Evolutionary conservation across 75 land plant species (phyloP).

Genomic region (Selaginella moellendorffii): DNA sequence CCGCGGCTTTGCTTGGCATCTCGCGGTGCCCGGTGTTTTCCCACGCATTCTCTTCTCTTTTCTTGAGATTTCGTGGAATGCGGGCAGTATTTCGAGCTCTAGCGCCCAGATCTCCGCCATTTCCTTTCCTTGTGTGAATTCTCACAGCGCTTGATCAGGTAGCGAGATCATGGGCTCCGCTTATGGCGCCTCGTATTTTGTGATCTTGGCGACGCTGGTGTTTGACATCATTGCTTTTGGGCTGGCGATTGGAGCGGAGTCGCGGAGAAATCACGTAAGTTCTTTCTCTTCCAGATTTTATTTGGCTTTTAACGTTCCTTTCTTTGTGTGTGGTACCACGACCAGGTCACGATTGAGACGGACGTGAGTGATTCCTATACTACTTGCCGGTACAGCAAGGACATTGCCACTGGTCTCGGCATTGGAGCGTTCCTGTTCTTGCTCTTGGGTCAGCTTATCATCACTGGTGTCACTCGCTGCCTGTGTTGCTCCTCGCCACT

Average conservation of each 20-base stretch:
- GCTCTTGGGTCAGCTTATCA: not conserved
- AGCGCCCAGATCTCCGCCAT: too few relatives aligned
- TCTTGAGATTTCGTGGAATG: too few relatives aligned
- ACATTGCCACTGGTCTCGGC: constrained; percentile 1
- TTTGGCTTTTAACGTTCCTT: too few relatives aligned
- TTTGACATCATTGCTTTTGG: constrained; percentile 6
- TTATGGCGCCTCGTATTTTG: not conserved
- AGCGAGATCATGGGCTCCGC: constrained; percentile 2
- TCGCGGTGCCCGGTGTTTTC: too few relatives aligned
- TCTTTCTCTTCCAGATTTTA: too few relatives aligned
- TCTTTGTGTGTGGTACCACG: too few relatives aligned
- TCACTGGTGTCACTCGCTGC: not conserved
- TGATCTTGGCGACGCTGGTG: not conserved
- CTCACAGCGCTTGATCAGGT: too few relatives aligned
- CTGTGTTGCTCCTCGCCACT: constrained; percentile 1
- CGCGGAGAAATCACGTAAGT: constrained; percentile 5
- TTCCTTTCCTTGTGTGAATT: too few relatives aligned
- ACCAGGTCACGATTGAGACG: not conserved
- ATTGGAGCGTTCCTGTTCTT: constrained; percentile 6
- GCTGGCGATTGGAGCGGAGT: constrained; percentile 3
- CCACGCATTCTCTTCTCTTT: too few relatives aligned
- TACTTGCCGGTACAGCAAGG: not conserved
- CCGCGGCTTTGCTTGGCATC: too few relatives aligned
- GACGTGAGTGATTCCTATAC: not conserved
- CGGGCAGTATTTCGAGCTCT: too few relatives aligned